Conservation (phyloP, 352 stramenopile genomes). For the Globisporangium sylvaticum region DNA sequence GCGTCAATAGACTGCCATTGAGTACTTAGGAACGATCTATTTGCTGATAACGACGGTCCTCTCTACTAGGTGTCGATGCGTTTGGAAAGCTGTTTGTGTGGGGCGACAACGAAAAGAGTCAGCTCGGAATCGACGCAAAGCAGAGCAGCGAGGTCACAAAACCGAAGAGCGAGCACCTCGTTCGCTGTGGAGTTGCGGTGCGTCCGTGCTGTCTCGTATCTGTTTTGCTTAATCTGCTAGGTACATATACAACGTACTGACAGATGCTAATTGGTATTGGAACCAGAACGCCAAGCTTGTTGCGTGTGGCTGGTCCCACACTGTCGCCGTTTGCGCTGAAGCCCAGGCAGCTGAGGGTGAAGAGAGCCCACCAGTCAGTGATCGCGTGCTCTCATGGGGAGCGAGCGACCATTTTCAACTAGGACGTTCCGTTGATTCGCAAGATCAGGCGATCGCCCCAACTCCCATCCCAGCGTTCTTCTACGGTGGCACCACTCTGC, state of each 20-base stretch:
- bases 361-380: background rate
- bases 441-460: background rate
- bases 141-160: background rate
- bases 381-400: slow-evolving; percentile 53
- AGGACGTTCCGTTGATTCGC: slow-evolving; percentile 20
- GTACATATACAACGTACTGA: background rate
- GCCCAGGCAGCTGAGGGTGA: background rate
- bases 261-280: background rate
- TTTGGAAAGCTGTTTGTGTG: slow-evolving; percentile 55
- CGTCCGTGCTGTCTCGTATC: background rate
- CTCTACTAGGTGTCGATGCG: slow-evolving; percentile 19
- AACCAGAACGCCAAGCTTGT: slow-evolving; percentile 29
- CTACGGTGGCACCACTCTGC: slow-evolving; percentile 6
- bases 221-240: too few species aligned
- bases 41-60: background rate
- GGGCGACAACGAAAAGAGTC: slow-evolving; percentile 57
- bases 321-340: slow-evolving; percentile 34
- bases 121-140: slow-evolving; percentile 28
- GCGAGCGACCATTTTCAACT: slow-evolving; percentile 48
- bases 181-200: background rate
- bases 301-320: slow-evolving; percentile 74
- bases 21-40: background rate
- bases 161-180: background rate
- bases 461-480: slow-evolving; percentile 3
- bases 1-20: background rate